These are phyloP conservation scores for Sclerotinia sclerotiorum DNA, from an alignment of 2,329 filamentous ascomycete species.

Conservation along the genomic window DNA sequence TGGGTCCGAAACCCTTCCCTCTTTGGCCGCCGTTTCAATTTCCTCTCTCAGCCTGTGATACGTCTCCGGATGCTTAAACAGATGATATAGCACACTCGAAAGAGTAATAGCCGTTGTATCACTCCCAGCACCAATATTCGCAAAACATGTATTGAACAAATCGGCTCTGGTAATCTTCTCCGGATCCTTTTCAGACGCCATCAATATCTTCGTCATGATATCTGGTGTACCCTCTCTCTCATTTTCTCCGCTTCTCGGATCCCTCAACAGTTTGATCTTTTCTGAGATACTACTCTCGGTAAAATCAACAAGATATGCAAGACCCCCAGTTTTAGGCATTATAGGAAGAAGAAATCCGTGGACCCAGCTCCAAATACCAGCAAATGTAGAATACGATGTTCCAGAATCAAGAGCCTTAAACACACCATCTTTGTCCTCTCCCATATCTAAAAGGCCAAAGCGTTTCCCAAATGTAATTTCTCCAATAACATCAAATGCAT, in stretches of 20 bases:
- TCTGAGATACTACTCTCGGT: slow-evolving; percentile 30
- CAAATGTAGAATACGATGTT: slow-evolving; percentile 43
- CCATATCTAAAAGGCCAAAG: slow-evolving; percentile 49
- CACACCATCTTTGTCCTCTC: slow-evolving; percentile 47
- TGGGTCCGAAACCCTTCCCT: slow-evolving; percentile 33
- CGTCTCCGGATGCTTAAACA: slow-evolving; percentile 42
- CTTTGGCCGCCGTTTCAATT: slow-evolving; percentile 35
- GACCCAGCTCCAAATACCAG: slow-evolving; percentile 46
- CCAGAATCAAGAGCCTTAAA: slow-evolving; percentile 44
- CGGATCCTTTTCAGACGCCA: slow-evolving; percentile 41
- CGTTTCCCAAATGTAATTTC: slow-evolving; percentile 47
- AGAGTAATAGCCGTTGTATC: slow-evolving; percentile 53
- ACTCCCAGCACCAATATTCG: slow-evolving; percentile 41
- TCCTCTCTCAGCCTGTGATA: slow-evolving; percentile 39
- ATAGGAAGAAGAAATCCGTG: slow-evolving; percentile 42
- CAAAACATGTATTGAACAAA: slow-evolving; percentile 32
- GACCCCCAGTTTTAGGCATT: slow-evolving; percentile 30
- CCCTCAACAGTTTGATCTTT: slow-evolving; percentile 26
- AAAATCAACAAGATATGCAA: slow-evolving; percentile 29
- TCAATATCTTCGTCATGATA: slow-evolving; percentile 47
- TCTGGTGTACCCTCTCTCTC: slow-evolving; percentile 35
- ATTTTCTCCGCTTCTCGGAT: slow-evolving; percentile 19
- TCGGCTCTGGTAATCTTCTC: slow-evolving; percentile 42
- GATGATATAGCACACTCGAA: slow-evolving; percentile 46
- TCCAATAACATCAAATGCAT: slow-evolving; percentile 53